Percentiles rank a stretch among this genome's conserved stretches.
phyloP scores from a whole-genome alignment of 345 rosid genomes.

The Eucalyptus microcorys region DNA sequence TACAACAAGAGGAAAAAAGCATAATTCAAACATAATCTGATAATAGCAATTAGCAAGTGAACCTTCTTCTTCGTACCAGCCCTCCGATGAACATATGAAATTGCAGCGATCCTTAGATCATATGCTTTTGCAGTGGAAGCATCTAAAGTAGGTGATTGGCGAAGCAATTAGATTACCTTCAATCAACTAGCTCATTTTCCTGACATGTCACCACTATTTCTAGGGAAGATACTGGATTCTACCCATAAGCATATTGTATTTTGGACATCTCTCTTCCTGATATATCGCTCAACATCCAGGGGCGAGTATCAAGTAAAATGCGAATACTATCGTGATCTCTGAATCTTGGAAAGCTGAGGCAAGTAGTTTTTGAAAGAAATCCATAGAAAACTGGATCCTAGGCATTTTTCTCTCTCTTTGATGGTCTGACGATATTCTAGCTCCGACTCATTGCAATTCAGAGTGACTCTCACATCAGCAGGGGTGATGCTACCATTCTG shows the following conservation, averaged over 20 bases:
- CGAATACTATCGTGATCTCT: background rate
- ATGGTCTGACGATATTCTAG: background rate
- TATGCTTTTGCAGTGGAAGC: too few species aligned
- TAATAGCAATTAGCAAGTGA: too few species aligned
- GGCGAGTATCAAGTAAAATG: background rate
- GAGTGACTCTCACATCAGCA: background rate
- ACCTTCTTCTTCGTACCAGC: too few species aligned
- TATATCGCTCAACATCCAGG: background rate
- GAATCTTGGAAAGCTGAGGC: background rate
- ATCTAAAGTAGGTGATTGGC: too few species aligned
- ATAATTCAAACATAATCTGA: too few species aligned
- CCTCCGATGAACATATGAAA: too few species aligned
- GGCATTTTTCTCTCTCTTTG: background rate
- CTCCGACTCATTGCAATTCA: background rate
- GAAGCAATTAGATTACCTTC: background rate
- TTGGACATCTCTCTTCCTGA: background rate
- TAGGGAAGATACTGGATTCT: background rate
- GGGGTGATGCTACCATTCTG: fast-evolving
- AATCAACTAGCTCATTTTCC: background rate
- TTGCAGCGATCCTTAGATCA: too few species aligned
- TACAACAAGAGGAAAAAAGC: background rate
- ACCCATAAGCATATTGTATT: background rate
- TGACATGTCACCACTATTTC: background rate
- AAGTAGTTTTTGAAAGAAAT: background rate
- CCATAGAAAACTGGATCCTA: background rate